These are phyloP conservation scores for Benincasa hispida DNA, from an alignment of 306 rosid genomes.

Conservation along the genomic window DNA sequence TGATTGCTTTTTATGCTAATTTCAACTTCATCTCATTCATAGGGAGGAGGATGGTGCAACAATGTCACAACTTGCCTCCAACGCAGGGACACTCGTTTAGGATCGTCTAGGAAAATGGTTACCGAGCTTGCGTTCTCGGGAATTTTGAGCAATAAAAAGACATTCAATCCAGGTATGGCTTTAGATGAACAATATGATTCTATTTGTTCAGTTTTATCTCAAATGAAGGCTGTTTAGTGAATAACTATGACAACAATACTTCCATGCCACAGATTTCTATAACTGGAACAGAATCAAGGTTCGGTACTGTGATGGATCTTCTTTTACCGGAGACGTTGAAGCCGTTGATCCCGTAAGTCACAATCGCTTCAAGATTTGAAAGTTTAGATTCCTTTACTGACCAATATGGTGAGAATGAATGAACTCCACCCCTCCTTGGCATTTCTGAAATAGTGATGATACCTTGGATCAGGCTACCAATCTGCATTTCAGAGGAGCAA, in stretches of 20 bases:
- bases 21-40: conserved; percentile 11
- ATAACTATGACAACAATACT: background rate
- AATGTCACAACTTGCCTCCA: conserved; percentile 66
- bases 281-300: conserved; percentile 84
- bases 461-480: conserved; percentile 44
- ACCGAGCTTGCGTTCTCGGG: conserved; percentile 63
- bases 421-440: background rate
- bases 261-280: conserved; percentile 49
- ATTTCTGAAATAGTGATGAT: background rate
- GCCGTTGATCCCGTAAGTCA: conserved; percentile 67
- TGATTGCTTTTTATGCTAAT: background rate
- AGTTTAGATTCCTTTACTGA: background rate
- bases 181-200: background rate
- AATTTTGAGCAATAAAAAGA: conserved; percentile 30
- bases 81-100: conserved; percentile 64
- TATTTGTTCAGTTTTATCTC: background rate
- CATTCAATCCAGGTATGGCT: conserved; percentile 66
- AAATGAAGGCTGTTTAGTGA: background rate
- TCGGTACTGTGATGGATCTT: conserved; percentile 88
- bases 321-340: conserved; percentile 88
- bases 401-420: background rate
- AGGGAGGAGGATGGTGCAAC: conserved; percentile 99
- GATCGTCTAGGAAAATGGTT: conserved; percentile 71
- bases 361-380: background rate
- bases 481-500: conserved; percentile 86